Evolutionary conservation across 192 early-diverging fungal genomes (phyloP), one percentile per base, ranked within the genome.

Genomic region (Obelidium mucronatum): DNA sequence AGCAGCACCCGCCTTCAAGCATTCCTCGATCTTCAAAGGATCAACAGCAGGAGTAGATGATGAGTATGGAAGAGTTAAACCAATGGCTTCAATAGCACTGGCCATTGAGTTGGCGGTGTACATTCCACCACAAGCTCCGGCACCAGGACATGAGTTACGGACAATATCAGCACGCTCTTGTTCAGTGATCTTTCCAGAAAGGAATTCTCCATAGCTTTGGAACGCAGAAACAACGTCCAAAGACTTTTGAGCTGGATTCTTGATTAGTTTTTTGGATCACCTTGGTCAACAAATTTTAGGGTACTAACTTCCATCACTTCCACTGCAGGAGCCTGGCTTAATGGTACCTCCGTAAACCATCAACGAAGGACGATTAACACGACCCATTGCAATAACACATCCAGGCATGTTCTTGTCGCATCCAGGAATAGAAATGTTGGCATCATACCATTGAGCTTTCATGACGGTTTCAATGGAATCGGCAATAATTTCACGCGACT

Each of bases 331-430:
- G 62, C 98, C 89, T 6, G 97, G 91, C 44, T 88, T 85, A 80
- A 97, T 98, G 33, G 97, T 97, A 59, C 98, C 98, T 77, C 98
- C 98, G 76, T 99, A 99, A 22, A 99, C 92, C 92, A 99, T 96
- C 44, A 99, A 76, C 0, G 96, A 95, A 40, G 98, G 98, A 39
- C 98, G 93, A 82, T 99, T 98, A 71, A 96, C 75, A 42, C 98
- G 90, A 33, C 90, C 95, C 93, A 98, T 97, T 55, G 98, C 97
- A 61, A 99, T 98, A 63, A 99, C 79, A 73, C 89, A 90, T 52
- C 98, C 98, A 19, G 98, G 98, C 98, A 99, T 99, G 88, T 99
- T 99, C 85, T 90, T 89, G 76, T 89, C 88, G 61, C 88, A 89
- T 33, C 88, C 96, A 3, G 98, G 98, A 40, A 99, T 82, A 5